Evolutionary conservation across 169 alveolate species (phyloP), one percentile per base, ranked within the genome.

Genomic region (Eimeria zaria): DNA sequence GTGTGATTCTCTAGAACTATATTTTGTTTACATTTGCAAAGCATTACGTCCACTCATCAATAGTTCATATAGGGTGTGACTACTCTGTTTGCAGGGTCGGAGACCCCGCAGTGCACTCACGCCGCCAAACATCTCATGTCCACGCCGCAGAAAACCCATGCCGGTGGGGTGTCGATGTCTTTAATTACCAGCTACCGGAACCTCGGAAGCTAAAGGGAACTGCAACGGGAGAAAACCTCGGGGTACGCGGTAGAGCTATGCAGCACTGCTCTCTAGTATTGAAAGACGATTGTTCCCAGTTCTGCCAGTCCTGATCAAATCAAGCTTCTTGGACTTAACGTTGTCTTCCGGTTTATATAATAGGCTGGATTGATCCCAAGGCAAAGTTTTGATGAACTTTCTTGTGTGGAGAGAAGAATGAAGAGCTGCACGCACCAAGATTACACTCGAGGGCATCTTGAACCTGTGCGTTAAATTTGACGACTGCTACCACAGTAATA

Each of bases 121-220:
- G 62, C 12, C 93, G 69, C 64, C 55, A 81, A 55, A 22, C 62
- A 24, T 85, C 93, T 62, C 80, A 60, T 33, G 81, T 85, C 18
- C 93, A 60, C 80, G 80, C 93, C 27, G 80, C 93, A 60, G 93
- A 85, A 41, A 85, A 85, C 51, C 93, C 93, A 55, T 85, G 93
- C 62, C 76, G 93, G 39, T 85, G 93, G 93, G 93, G 93, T 39
- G 93, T 85, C 22, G 93, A 85, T 39, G 93, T 85, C 36, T 22
- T 85, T 14, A 85, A 85, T 46, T 85, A 85, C 80, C 93, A 85
- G 93, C 93, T 85, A 24, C 93, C 93, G 60, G 93, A 55, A 5
- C 93, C 76, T 18, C 76, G 93, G 62, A 85, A 41, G 81, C 76
- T 62, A 33, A 30, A 81, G 60, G 93, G 93, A 18, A 39, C 44